Conservation (phyloP, 345 rosid species). For the Salix udensis region DNA sequence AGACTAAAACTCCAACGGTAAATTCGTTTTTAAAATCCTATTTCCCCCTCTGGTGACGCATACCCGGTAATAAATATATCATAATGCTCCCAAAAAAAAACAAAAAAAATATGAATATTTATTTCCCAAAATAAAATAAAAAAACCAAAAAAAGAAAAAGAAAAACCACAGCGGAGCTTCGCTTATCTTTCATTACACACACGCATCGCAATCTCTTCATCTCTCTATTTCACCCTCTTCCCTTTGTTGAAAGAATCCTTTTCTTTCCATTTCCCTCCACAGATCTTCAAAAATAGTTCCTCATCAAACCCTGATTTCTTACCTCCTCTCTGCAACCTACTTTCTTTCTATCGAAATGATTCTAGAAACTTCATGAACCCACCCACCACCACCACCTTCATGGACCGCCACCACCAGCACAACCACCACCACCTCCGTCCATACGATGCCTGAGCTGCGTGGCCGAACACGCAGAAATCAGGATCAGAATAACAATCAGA, state of each 20-base stretch:
- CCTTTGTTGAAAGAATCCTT: background rate
- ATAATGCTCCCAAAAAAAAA: background rate
- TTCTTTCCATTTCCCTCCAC: slow-evolving; percentile 30
- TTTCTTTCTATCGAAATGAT: slow-evolving; percentile 11
- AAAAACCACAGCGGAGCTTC: background rate
- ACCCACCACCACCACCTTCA: slow-evolving; percentile 15
- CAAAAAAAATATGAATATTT: background rate
- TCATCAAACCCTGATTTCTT: slow-evolving; percentile 21
- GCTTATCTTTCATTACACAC: background rate
- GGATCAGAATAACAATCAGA: slow-evolving; percentile 29
- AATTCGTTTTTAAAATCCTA: no score
- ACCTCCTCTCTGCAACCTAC: background rate
- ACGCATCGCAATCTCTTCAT: background rate
- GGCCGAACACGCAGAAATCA: slow-evolving; percentile 41
- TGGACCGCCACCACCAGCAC: background rate
- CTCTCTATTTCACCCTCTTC: background rate
- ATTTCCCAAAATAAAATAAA: background rate
- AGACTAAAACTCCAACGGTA: no score
- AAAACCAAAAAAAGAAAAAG: background rate
- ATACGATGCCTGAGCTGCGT: slow-evolving; percentile 54
- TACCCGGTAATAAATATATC: no score
- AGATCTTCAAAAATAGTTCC: slow-evolving; percentile 29
- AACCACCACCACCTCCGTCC: slow-evolving; percentile 6
- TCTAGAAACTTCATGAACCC: slow-evolving; percentile 42
- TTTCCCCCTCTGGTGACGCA: background rate